A percentile compares a stretch with the other conserved stretches of the same genome.
Evolutionary conservation across 2,329 filamentous ascomycete species (phyloP).

Genomic region (Kalmusia sp.): DNA sequence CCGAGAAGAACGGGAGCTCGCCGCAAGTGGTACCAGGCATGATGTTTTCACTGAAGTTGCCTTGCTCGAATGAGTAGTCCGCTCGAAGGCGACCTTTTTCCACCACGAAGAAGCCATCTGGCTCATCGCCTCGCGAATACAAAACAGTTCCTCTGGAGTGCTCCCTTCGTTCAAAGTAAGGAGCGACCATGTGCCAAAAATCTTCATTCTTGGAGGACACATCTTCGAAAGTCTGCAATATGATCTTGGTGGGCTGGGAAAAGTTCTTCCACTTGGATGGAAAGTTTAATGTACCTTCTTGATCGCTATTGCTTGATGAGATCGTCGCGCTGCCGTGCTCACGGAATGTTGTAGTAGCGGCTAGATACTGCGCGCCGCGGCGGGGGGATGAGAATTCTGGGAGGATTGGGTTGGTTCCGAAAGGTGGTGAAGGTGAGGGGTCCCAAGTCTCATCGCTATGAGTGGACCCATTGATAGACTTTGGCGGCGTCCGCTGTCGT

Average conservation of each 20-base stretch:
- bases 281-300: constrained; percentile 10
- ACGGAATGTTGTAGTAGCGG: constrained; percentile 76
- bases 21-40: constrained; percentile 94
- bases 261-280: constrained; percentile 80
- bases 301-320: constrained; percentile 23
- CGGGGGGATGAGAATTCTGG: constrained; percentile 77
- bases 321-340: constrained; percentile 59
- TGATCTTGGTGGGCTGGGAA: constrained; percentile 86
- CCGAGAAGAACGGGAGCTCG: constrained; percentile 94
- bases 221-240: constrained; percentile 94
- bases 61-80: constrained; percentile 91
- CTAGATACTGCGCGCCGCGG: constrained; percentile 76
- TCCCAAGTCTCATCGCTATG: constrained; percentile 23
- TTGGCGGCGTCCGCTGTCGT: constrained; percentile 49
- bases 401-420: constrained; percentile 53
- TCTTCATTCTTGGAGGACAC: constrained; percentile 87
- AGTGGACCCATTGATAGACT: constrained; percentile 32
- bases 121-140: constrained; percentile 76
- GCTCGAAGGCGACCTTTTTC: constrained; percentile 88
- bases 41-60: constrained; percentile 87
- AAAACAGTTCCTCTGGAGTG: constrained; percentile 74
- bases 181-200: constrained; percentile 85
- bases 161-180: constrained; percentile 76
- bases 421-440: constrained; percentile 31
- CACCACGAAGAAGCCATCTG: constrained; percentile 87